phyloP scores from a whole-genome alignment of 495 filamentous ascomycete genomes.

The Xylaria intraflava region DNA sequence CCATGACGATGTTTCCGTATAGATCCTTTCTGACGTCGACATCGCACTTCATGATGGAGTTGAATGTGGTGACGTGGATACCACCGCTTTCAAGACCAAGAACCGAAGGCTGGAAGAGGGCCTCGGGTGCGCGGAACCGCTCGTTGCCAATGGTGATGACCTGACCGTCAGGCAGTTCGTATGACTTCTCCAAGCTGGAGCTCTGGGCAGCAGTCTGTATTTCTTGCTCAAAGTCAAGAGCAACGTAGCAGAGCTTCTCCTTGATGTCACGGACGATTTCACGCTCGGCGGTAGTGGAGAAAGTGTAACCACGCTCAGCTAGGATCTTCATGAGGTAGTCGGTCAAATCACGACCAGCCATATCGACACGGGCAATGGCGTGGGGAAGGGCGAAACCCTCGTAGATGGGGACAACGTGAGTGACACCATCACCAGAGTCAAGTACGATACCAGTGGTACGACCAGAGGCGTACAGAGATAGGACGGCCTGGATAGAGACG shows the following conservation, averaged over 20 bases:
- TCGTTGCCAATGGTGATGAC: constrained; percentile 99
- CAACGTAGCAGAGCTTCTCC: constrained; percentile 99
- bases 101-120: constrained; percentile 98
- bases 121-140: constrained; percentile 98
- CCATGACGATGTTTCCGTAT: constrained; percentile 99
- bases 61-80: constrained; percentile 99
- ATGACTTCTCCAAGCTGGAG: constrained; percentile 98
- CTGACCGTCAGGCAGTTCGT: constrained; percentile 98
- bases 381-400: constrained; percentile 99
- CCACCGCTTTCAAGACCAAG: constrained; percentile 96
- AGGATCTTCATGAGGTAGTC: constrained; percentile 99
- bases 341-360: constrained; percentile 99
- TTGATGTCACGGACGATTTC: constrained; percentile 99
- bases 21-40: constrained; percentile 99
- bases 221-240: constrained; percentile 99
- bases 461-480: constrained; percentile 98
- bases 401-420: constrained; percentile 99
- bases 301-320: constrained; percentile 97
- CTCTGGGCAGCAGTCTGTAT: constrained; percentile 98
- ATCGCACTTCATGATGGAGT: constrained; percentile 99
- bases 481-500: constrained; percentile 99
- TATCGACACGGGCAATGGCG: constrained; percentile 98
- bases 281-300: constrained; percentile 99
- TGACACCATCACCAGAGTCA: constrained; percentile 99
- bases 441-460: constrained; percentile 99